A percentile compares a stretch with the other conserved stretches of the same genome.
These are phyloP conservation scores for Entomophthora muscae DNA, from an alignment of 371 early-diverging fungal species.

Conservation along the genomic window DNA sequence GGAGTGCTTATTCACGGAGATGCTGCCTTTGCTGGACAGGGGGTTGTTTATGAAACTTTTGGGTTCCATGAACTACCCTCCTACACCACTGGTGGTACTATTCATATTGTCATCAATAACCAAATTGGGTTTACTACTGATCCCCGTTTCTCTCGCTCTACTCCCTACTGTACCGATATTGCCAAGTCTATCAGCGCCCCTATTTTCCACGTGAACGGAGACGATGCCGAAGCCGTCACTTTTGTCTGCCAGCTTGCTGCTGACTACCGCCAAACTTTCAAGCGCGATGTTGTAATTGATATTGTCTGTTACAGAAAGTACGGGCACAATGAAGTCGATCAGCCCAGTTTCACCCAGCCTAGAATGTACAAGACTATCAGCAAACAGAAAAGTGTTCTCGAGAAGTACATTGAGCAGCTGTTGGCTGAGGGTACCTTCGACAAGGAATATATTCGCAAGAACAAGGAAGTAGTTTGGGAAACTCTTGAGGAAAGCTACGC, in stretches of 20 bases:
- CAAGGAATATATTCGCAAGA: conserved; percentile 56
- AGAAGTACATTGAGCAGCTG: conserved; percentile 67
- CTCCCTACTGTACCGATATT: conserved; percentile 93
- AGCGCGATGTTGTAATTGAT: conserved; percentile 90
- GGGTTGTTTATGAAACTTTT: conserved; percentile 91
- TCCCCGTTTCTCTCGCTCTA: conserved; percentile 84
- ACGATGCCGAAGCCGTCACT: conserved; percentile 91
- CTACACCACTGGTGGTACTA: conserved; percentile 89
- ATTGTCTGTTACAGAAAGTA: conserved; percentile 92
- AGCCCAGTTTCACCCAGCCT: conserved; percentile 96
- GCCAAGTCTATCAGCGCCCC: conserved; percentile 92
- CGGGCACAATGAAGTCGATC: conserved; percentile 97
- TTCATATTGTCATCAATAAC: conserved; percentile 96
- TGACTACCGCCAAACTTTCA: conserved; percentile 89
- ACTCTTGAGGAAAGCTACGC: conserved; percentile 80
- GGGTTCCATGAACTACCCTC: conserved; percentile 86
- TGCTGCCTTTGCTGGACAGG: conserved; percentile 95
- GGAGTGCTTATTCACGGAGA: conserved; percentile 92
- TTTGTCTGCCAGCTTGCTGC: conserved; percentile 84
- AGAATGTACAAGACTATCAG: conserved; percentile 85
- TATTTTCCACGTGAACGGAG: conserved; percentile 94
- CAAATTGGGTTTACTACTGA: conserved; percentile 97
- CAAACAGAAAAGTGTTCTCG: conserved; percentile 60
- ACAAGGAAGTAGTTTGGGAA: conserved; percentile 77
- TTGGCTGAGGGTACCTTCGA: conserved; percentile 69